phyloP scores from a whole-genome alignment of 257 asterid genomes.

The Nicotiana knightiana region DNA sequence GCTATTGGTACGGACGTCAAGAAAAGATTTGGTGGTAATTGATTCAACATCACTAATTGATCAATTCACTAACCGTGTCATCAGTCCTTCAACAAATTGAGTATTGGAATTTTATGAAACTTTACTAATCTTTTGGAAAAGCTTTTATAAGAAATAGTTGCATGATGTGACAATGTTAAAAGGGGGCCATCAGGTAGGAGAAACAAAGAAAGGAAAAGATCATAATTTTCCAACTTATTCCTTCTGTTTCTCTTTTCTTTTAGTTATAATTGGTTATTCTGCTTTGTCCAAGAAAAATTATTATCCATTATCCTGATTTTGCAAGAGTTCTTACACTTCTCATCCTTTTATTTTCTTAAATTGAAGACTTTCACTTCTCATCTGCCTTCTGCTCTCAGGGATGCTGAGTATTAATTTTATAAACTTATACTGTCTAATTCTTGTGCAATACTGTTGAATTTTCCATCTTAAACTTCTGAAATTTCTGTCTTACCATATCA shows the following conservation, averaged over 20 bases:
- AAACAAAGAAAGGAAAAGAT: neutral
- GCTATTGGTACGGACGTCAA: neutral
- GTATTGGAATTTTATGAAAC: neutral
- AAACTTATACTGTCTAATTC: neutral
- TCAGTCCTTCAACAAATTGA: neutral
- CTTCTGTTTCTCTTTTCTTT: neutral
- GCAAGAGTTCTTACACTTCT: neutral
- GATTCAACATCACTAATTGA: neutral
- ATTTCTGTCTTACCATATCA: neutral
- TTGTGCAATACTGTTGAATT: neutral
- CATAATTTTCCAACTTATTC: neutral
- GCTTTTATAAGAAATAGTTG: neutral
- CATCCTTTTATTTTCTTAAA: neutral
- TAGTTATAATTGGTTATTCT: neutral
- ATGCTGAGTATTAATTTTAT: neutral
- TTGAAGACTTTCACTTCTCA: neutral
- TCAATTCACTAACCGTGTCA: neutral
- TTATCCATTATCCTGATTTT: too few relatives aligned
- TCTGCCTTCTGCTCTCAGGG: neutral
- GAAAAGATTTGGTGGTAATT: neutral
- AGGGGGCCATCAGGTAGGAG: neutral
- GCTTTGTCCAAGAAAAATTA: neutral
- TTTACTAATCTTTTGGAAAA: neutral
- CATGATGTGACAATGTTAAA: neutral
- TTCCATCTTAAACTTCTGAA: neutral